Conservation (phyloP, 75 land plant species). For the Chamaecyparis obtusa region DNA sequence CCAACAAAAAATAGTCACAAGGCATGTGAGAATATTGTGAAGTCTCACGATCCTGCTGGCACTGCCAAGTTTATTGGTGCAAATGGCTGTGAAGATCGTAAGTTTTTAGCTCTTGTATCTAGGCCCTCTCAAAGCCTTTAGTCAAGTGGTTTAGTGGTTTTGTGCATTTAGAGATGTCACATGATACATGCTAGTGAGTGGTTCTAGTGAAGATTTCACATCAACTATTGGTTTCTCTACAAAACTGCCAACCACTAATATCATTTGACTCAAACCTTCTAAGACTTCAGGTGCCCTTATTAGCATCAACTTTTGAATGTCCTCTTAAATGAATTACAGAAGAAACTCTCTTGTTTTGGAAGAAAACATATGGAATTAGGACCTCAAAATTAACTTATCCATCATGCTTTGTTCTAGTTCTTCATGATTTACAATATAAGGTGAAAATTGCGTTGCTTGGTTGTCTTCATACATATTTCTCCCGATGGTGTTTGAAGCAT, state of each 20-base stretch:
- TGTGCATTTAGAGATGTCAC: not conserved
- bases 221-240: not conserved
- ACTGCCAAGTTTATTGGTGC: not conserved
- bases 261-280: slow-evolving; percentile 1
- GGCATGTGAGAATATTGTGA: not conserved
- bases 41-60: not conserved
- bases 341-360: slow-evolving; percentile 5
- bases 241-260: slow-evolving; percentile 3
- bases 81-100: not conserved
- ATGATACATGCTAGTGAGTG: not conserved
- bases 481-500: slow-evolving; percentile 1
- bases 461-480: slow-evolving; percentile 10
- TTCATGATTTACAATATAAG: slow-evolving; percentile 6
- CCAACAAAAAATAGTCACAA: not conserved
- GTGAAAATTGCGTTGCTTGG: slow-evolving; percentile 7
- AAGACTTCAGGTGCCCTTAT: not conserved
- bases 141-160: not conserved
- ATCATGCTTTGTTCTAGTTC: slow-evolving; percentile 9
- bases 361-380: slow-evolving; percentile 7
- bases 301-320: not conserved
- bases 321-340: not conserved
- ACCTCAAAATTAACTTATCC: not conserved
- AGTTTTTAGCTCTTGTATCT: not conserved
- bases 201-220: not conserved
- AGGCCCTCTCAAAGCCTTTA: not conserved